A percentile compares a stretch with the other conserved stretches of the same genome.
Evolutionary conservation across 805 yeast genomes (phyloP).

Genomic region (Zygoascus tannicola): DNA sequence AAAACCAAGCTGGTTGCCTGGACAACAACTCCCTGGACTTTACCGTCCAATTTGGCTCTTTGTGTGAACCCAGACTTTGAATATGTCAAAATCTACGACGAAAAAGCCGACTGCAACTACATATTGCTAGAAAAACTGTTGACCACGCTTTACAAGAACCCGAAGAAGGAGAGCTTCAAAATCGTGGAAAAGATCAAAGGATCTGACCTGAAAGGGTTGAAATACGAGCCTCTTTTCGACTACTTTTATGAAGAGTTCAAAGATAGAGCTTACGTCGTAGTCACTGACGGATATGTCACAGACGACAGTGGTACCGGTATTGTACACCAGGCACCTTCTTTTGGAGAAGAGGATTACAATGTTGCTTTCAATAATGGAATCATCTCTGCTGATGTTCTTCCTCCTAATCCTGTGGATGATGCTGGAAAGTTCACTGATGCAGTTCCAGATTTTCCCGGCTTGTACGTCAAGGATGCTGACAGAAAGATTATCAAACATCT

Average conservation of each 20-base stretch:
- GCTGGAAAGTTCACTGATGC: slow-evolving; percentile 72
- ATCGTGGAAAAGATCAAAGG: slow-evolving; percentile 76
- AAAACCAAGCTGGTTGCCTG: slow-evolving; percentile 85
- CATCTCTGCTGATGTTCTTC: slow-evolving; percentile 53
- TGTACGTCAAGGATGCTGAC: slow-evolving; percentile 94
- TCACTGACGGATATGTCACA: slow-evolving; percentile 75
- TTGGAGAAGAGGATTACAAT: slow-evolving; percentile 96
- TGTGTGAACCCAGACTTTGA: slow-evolving; percentile 88
- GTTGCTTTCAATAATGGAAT: slow-evolving; percentile 72
- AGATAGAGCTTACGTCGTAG: slow-evolving; percentile 70
- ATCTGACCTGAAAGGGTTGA: slow-evolving; percentile 64
- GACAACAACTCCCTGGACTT: slow-evolving; percentile 99
- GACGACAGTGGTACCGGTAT: slow-evolving; percentile 98
- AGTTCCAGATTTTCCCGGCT: slow-evolving; percentile 67
- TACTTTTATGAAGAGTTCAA: slow-evolving; percentile 69
- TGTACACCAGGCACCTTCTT: slow-evolving; percentile 97
- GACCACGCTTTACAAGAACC: slow-evolving; percentile 85
- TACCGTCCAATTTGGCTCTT: slow-evolving; percentile 86
- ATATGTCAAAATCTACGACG: slow-evolving; percentile 87
- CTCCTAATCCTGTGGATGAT: slow-evolving; percentile 96
- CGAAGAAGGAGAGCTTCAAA: slow-evolving; percentile 78
- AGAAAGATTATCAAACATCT: slow-evolving; percentile 76
- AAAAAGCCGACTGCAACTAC: slow-evolving; percentile 70
- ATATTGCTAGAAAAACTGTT: slow-evolving; percentile 78
- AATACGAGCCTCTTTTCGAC: slow-evolving; percentile 75